Evolutionary conservation across 208 protist genomes (phyloP).

Genomic region (Leishmania amazonensis): DNA sequence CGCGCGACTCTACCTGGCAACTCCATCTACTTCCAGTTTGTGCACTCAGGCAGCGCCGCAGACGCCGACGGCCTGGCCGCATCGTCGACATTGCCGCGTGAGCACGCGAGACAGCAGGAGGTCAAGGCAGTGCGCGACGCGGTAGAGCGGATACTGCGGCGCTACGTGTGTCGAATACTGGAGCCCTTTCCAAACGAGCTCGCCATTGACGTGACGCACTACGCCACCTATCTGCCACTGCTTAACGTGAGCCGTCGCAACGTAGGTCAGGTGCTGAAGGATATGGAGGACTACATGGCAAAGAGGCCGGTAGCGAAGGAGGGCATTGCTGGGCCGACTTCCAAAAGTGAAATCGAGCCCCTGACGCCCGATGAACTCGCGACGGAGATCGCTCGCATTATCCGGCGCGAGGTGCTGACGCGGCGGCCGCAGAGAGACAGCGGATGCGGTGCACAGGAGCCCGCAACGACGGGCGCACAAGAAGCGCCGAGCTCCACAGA

Average conservation of each 20-base stretch:
- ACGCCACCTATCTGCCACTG: conserved; percentile 38
- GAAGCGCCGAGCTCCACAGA: background rate
- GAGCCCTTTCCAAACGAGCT: conserved; percentile 49
- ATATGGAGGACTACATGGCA: conserved; percentile 21
- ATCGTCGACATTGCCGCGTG: background rate
- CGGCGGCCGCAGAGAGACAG: background rate
- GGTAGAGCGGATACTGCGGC: conserved; percentile 36
- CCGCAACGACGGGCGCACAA: background rate
- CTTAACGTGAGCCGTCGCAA: conserved; percentile 28
- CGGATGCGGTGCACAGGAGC: background rate
- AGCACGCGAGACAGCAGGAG: background rate
- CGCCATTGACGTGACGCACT: conserved; percentile 58
- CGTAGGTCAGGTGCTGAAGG: conserved; percentile 37
- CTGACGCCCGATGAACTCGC: conserved; percentile 40
- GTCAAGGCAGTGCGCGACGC: conserved; percentile 16
- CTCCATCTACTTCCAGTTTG: conserved; percentile 10
- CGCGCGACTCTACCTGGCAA: background rate
- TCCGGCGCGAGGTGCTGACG: conserved; percentile 38
- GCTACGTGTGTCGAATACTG: conserved; percentile 39
- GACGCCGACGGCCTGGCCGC: background rate
- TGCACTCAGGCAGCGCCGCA: background rate
- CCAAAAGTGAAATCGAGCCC: conserved; percentile 20
- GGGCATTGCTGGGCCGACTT: conserved; percentile 26
- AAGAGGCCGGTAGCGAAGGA: conserved; percentile 24
- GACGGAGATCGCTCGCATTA: conserved; percentile 40